Percentiles rank a stretch among this genome's conserved stretches.
Conservation (phyloP, 139 green algal species). For the Volvox reticuliferus region DNA sequence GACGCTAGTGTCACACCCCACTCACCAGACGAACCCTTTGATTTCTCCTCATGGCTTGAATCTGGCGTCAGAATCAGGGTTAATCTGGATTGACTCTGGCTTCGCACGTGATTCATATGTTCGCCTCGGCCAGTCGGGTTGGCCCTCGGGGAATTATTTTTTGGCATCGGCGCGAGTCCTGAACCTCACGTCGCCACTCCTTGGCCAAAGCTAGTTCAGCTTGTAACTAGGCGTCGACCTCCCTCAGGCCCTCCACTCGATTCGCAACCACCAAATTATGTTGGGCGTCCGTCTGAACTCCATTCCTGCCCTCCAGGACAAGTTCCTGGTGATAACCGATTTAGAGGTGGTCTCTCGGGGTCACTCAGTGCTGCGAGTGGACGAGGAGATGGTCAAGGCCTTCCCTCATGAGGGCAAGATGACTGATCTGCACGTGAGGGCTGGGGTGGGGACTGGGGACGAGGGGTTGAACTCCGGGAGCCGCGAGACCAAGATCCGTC, state of each 20-base stretch:
- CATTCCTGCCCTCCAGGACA: background rate
- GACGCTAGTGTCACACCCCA: no score
- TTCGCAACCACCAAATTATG: background rate
- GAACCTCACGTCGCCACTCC: background rate
- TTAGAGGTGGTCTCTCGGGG: slow-evolving; percentile 8
- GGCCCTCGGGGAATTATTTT: background rate
- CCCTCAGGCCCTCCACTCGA: background rate
- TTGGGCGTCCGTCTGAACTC: background rate
- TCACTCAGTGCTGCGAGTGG: background rate
- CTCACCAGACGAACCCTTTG: no score
- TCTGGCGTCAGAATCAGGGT: no score
- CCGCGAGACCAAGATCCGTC: no score
- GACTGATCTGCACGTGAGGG: slow-evolving; percentile 38
- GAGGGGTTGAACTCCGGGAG: background rate
- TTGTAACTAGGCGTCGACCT: background rate
- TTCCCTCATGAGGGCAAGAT: slow-evolving; percentile 13
- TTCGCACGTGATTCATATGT: no score
- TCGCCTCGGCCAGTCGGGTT: background rate
- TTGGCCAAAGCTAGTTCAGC: background rate
- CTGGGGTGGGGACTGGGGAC: background rate
- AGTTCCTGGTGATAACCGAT: slow-evolving; percentile 21
- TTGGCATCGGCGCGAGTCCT: background rate
- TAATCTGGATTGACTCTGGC: no score
- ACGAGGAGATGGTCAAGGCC: slow-evolving; percentile 17
- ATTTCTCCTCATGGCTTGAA: no score